Percentiles rank a stretch among this genome's conserved stretches.
These are phyloP conservation scores for Thyridium curvatum DNA, from an alignment of 2,329 filamentous ascomycete species.

Conservation along the genomic window DNA sequence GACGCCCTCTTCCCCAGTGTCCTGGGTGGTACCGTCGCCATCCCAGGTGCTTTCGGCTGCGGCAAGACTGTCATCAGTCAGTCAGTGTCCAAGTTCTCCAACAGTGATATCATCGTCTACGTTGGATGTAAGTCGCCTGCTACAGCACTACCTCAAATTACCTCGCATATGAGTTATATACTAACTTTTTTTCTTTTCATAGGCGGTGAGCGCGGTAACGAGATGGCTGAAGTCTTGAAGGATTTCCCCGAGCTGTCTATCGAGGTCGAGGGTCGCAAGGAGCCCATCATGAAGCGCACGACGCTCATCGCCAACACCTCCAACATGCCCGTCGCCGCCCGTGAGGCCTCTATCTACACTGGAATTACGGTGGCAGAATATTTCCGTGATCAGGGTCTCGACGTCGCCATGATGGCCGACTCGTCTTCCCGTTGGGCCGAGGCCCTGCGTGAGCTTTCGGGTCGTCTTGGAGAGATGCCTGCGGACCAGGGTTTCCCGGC, in stretches of 20 bases:
- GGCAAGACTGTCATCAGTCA: slow-evolving; percentile 99
- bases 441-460: slow-evolving; percentile 95
- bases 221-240: slow-evolving; percentile 99
- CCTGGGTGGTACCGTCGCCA: slow-evolving; percentile 94
- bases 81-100: slow-evolving; percentile 98
- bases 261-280: slow-evolving; percentile 85
- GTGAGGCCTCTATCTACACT: slow-evolving; percentile 98
- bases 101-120: slow-evolving; percentile 98
- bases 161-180: not conserved
- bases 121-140: slow-evolving; percentile 58
- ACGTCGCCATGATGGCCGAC: slow-evolving; percentile 99
- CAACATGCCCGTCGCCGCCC: slow-evolving; percentile 98
- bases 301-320: slow-evolving; percentile 98
- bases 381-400: slow-evolving; percentile 92
- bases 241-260: slow-evolving; percentile 98
- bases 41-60: slow-evolving; percentile 96
- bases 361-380: slow-evolving; percentile 94
- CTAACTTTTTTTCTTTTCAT: not conserved
- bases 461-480: slow-evolving; percentile 98
- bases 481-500: slow-evolving; percentile 99
- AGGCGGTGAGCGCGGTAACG: slow-evolving; percentile 86
- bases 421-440: slow-evolving; percentile 98
- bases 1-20: slow-evolving; percentile 96
- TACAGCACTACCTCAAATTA: not conserved
- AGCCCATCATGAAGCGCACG: slow-evolving; percentile 99